Base-by-base conservation (phyloP, 192 early-diverging fungal genomes). In the Geranomyces variabilis region DNA sequence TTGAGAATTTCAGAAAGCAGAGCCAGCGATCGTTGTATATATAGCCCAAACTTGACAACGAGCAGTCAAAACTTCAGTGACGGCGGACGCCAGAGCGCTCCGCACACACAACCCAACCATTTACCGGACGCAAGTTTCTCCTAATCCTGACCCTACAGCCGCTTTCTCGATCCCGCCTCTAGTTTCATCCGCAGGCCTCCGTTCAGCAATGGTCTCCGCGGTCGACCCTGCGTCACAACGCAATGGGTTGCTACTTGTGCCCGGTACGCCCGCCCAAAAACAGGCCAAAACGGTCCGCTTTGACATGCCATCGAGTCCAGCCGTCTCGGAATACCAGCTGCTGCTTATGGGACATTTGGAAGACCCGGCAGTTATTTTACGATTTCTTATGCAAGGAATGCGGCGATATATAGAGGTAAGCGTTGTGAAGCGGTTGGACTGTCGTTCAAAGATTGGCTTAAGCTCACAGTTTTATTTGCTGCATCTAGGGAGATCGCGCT, bases 331-430 rank as follows among this genome's bases (percentile, higher is more conserved):
- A 24, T 21, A 45, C 9, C 63, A 64, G 63, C 17, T 44, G 7
- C 41, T 64, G n/a, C 34, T 64, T 19, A 17, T 19, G 13, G 63
- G 63, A 21, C 15, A 17, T 4, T 3, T 45, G 4, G 43, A 41
- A n/a, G 63, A 64, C 29, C 21, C 63, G 4, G 21, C 34, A 2
- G 21, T 41, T 10, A 46, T 64, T 45, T 19, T 45, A 17, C 4
- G 4, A 21, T 64, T 26, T 45, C 31, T 64, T 19, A 1, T 46
- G 21, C 43, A 45, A 36, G 34, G 34, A 17, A 45, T 64, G 63
- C 33, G 41, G 41, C 63, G 43, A n/a, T 43, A 64, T 7, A 41
- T 41, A 13, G 63, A 64, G 63, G 63, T 64, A 21, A n/a, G 51
- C 17, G 4, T 4, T 53, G 51, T 9, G 6, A n/a, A 7, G n/a